phyloP scores from a whole-genome alignment of 495 filamentous ascomycete genomes.

The Xylaria curta region DNA sequence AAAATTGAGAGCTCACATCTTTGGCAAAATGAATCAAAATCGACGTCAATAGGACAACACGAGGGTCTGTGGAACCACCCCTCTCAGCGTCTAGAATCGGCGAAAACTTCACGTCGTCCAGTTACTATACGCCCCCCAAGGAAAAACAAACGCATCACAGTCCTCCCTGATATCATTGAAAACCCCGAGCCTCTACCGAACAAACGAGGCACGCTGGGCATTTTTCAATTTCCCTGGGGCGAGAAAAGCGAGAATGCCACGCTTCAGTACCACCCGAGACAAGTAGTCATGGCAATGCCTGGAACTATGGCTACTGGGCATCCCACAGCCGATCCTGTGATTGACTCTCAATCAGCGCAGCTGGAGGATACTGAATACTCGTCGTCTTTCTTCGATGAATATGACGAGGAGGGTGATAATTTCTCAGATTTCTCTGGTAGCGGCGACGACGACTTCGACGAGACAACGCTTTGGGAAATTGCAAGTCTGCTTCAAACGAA shows the following conservation, averaged over 20 bases:
- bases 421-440: conserved; percentile 37
- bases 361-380: conserved; percentile 44
- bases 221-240: conserved; percentile 66
- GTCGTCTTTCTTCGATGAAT: conserved; percentile 59
- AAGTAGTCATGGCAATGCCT: conserved; percentile 51
- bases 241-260: conserved; percentile 59
- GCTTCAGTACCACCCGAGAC: conserved; percentile 41
- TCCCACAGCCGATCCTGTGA: conserved; percentile 33
- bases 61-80: conserved; percentile 35
- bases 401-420: conserved; percentile 49
- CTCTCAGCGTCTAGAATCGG: conserved; percentile 13
- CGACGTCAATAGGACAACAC: background rate
- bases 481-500: conserved; percentile 57
- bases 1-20: conserved; percentile 46
- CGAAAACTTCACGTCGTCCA: conserved; percentile 36
- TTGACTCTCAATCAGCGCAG: conserved; percentile 45
- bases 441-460: conserved; percentile 58
- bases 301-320: conserved; percentile 56
- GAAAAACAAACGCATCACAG: conserved; percentile 56
- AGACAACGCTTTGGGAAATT: conserved; percentile 64
- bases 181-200: conserved; percentile 59
- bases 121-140: conserved; percentile 54
- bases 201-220: conserved; percentile 57
- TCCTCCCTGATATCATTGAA: conserved; percentile 63
- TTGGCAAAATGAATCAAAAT: conserved; percentile 47